Percentiles rank a stretch among this genome's conserved stretches.
Evolutionary conservation across 2,329 filamentous ascomycete genomes (phyloP).

Genomic region (Trichoderma gracile): DNA sequence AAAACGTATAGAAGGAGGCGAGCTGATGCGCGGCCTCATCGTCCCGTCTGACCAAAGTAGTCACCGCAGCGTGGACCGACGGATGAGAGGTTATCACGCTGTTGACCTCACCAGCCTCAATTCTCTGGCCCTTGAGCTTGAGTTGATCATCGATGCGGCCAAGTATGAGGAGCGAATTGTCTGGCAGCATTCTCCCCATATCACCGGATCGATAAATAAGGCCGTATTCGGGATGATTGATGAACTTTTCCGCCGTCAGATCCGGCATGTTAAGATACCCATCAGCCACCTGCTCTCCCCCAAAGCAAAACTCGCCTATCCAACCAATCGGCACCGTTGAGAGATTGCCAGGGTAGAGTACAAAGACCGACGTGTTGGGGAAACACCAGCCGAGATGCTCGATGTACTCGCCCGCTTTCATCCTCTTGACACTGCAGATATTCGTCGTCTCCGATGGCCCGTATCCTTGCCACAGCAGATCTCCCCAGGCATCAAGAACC

Average conservation of each 20-base stretch:
- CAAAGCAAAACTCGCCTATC: constrained; percentile 83
- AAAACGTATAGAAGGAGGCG: constrained; percentile 68
- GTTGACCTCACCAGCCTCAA: constrained; percentile 78
- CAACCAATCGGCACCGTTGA: constrained; percentile 66
- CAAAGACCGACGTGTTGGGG: constrained; percentile 72
- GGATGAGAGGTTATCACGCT: constrained; percentile 56
- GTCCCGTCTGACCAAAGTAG: constrained; percentile 55
- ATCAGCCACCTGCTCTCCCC: constrained; percentile 75
- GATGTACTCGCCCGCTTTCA: constrained; percentile 59
- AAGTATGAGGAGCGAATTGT: constrained; percentile 72
- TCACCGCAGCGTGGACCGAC: constrained; percentile 62
- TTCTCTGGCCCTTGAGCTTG: constrained; percentile 76
- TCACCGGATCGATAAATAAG: constrained; percentile 82
- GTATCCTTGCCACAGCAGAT: constrained; percentile 75
- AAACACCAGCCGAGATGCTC: constrained; percentile 77
- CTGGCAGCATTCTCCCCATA: constrained; percentile 73
- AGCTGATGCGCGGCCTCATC: constrained; percentile 53
- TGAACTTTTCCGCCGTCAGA: constrained; percentile 65
- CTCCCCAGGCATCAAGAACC: constrained; percentile 69
- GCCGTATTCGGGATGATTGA: constrained; percentile 67
- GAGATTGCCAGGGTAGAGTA: constrained; percentile 52
- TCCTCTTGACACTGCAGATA: constrained; percentile 74
- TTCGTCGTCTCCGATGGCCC: constrained; percentile 87
- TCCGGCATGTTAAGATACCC: constrained; percentile 70
- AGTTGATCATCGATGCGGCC: constrained; percentile 78